A percentile compares a stretch with the other conserved stretches of the same genome.
These are phyloP conservation scores for Ascochyta fabae DNA, from an alignment of 2,329 filamentous ascomycete genomes.

Conservation along the genomic window DNA sequence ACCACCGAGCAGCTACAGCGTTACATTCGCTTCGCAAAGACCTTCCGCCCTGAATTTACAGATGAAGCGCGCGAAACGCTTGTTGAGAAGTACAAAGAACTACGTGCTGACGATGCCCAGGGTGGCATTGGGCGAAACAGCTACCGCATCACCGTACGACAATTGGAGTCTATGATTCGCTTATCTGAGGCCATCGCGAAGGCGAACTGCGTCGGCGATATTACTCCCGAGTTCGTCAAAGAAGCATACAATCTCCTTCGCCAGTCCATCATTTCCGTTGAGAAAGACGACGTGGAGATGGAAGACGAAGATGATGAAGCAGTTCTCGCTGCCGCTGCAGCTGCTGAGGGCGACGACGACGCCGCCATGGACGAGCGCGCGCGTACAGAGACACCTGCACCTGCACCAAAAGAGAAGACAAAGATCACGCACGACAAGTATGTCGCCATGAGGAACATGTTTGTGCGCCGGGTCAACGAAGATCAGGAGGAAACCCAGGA, in stretches of 20 bases:
- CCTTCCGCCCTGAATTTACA: conserved; percentile 92
- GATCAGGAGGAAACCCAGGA: conserved; percentile 79
- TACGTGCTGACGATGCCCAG: conserved; percentile 90
- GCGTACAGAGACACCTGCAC: conserved; percentile 49
- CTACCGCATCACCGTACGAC: conserved; percentile 95
- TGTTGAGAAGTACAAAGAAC: conserved; percentile 93
- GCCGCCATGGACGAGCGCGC: conserved; percentile 39
- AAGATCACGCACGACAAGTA: conserved; percentile 97
- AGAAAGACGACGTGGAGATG: conserved; percentile 96
- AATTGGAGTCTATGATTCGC: conserved; percentile 94
- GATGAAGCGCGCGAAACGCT: conserved; percentile 84
- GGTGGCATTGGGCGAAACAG: conserved; percentile 93
- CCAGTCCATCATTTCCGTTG: conserved; percentile 95
- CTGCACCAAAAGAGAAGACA: conserved; percentile 64
- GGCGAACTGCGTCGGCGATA: conserved; percentile 92
- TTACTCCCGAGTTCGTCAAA: conserved; percentile 81
- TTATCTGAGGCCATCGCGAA: conserved; percentile 98
- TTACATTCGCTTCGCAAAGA: conserved; percentile 94
- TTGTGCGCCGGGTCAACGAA: conserved; percentile 82
- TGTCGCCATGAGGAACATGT: conserved; percentile 83
- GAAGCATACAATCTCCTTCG: conserved; percentile 91
- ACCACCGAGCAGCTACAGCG: conserved; percentile 95
- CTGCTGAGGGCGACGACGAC: conserved; percentile 55
- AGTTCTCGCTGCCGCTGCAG: conserved; percentile 59
- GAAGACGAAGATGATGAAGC: conserved; percentile 77